Evolutionary conservation across 2,329 filamentous ascomycete species (phyloP).

Genomic region (Sphaerostilbella broomeana): DNA sequence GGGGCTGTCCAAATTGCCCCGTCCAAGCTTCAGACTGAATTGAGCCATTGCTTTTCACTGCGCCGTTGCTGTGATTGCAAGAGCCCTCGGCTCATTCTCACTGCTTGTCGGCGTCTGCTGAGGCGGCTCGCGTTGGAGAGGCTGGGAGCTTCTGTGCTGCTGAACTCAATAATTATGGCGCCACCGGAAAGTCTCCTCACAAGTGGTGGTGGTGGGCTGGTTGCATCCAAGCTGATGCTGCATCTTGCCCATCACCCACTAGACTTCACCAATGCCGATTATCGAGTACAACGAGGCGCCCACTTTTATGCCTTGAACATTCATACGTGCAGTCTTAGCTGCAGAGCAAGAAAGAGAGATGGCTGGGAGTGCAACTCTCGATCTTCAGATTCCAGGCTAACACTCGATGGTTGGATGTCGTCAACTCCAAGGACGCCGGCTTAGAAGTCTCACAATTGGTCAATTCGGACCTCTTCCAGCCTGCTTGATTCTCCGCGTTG

Average conservation of each 20-base stretch:
- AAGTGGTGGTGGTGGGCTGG: constrained; percentile 10
- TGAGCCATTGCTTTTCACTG: no score
- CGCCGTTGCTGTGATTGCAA: no score
- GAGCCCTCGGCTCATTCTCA: no score
- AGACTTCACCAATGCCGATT: constrained; percentile 4
- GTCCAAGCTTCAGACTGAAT: no score
- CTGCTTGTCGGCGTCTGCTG: no score
- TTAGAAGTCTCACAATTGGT: constrained; percentile 6
- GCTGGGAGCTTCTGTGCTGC: constrained; percentile 3
- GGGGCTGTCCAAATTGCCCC: no score
- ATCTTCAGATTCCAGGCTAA: constrained; percentile 9
- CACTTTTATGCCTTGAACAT: constrained; percentile 8
- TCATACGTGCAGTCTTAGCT: constrained; percentile 11
- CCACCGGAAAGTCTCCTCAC: constrained; percentile 7
- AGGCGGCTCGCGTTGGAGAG: no score
- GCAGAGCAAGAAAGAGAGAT: constrained; percentile 12
- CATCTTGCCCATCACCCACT: constrained; percentile 8
- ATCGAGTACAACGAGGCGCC: constrained; percentile 7
- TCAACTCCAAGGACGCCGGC: constrained; percentile 4
- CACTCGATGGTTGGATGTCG: constrained; percentile 4
- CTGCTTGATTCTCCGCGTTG: constrained; percentile 7
- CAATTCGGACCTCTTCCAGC: constrained; percentile 6
- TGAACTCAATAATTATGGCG: constrained; percentile 10
- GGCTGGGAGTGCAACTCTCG: constrained; percentile 11
- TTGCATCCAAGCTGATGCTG: constrained; percentile 13